Base-by-base conservation (phyloP, 768 basidiomycete species). In the Nevesoporus exiguus region DNA sequence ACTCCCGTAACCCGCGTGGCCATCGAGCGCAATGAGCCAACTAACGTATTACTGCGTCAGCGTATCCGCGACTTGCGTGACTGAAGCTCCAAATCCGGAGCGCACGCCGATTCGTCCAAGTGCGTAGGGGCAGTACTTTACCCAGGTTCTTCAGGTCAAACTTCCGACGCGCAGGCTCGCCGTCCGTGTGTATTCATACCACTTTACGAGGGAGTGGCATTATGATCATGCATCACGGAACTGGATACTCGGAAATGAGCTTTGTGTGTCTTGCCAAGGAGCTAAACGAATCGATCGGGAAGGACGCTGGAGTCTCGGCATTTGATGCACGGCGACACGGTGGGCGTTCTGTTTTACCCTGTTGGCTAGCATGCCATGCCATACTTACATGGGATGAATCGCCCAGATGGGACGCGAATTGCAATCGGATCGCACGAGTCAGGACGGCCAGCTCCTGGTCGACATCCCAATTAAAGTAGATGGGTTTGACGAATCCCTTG, bases 211-310 rank as follows among this genome's bases (percentile, higher is more conserved):
- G 59, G 0, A 77, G 76, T 17, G 85, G 88, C 0, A 82, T 96
- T 3, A 81, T 98, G 67, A 79, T 98, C 6, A 95, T 91, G 72
- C 94, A 97, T 63, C 96, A 99, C 61, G 97, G 97, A 1, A 96
- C 93, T 0, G 97, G 97, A 13, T 93, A 93, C 66, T 86, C 88
- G 0, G 97, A 84, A 0, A 75, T 98, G 56, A 90, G 83, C 59
- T 99, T 96, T 68, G 94, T 96, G 2, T 86, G 84, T 63, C 78
- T 97, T 52, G 93, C 95, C n/a, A 87, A 86, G 70, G 87, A 90
- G 71, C 73, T 98, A 1, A 68, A 67, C 11, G 79, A 73, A 40
- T 58, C 78, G 67, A 80, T 83, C 40, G 77, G 76, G 29, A 86
- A 85, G 7, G 88, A 89, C 59, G 83, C 88, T 47, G 95, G 96